Conservation (phyloP, 176 grass and related monocot genomes). For the Carex pumila region DNA sequence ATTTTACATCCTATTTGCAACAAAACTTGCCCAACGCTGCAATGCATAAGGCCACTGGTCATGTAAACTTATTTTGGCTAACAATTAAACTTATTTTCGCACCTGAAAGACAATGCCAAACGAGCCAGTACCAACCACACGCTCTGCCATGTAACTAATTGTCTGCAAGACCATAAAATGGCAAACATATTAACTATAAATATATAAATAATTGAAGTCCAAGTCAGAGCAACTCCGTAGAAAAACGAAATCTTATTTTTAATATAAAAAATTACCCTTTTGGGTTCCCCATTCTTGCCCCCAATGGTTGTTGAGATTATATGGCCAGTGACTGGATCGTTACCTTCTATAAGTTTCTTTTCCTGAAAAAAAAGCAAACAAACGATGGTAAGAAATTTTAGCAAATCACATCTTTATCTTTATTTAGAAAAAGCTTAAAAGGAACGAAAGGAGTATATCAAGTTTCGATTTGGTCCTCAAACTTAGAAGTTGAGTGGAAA, state of each 20-base stretch:
- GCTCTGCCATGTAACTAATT: constrained; percentile 78
- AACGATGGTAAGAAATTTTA: background rate
- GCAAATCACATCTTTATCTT: background rate
- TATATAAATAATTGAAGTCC: background rate
- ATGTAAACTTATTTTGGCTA: background rate
- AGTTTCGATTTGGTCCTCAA: background rate
- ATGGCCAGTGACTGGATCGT: constrained; percentile 72
- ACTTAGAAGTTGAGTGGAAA: background rate
- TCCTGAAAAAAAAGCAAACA: background rate
- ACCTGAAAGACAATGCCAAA: constrained; percentile 87
- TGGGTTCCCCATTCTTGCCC: constrained; percentile 97
- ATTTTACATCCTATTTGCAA: background rate
- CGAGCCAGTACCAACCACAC: constrained; percentile 64
- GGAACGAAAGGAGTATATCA: background rate
- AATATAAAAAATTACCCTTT: constrained; percentile 48
- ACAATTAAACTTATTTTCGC: constrained; percentile 1
- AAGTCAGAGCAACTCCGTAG: background rate
- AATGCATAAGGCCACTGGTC: background rate
- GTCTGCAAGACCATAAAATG: constrained; percentile 28
- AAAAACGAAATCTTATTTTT: background rate
- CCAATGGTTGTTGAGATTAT: constrained; percentile 99
- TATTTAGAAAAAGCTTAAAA: background rate
- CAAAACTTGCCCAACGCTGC: background rate
- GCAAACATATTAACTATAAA: background rate
- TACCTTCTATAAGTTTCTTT: constrained; percentile 35